Evolutionary conservation across 352 stramenopile species (phyloP).

Genomic region (Phytophthora pinifolia): DNA sequence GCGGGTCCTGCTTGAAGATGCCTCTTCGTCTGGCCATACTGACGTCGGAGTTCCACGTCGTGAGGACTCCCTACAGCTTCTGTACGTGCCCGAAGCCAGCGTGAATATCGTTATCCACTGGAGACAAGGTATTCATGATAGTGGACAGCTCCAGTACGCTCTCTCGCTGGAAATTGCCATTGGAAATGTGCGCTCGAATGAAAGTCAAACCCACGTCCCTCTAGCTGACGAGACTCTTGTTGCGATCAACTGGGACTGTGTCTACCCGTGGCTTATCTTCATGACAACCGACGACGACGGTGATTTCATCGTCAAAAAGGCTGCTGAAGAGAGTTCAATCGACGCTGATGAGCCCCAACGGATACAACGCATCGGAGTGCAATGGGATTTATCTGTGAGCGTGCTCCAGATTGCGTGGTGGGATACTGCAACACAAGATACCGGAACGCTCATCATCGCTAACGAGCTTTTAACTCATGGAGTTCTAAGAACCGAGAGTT

Average conservation of each 20-base stretch:
- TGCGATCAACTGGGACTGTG: conserved; percentile 68
- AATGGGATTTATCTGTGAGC: conserved; percentile 69
- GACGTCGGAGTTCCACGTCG: neutral
- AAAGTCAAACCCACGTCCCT: conserved; percentile 38
- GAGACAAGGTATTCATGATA: conserved; percentile 17
- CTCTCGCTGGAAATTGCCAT: conserved; percentile 58
- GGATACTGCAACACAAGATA: conserved; percentile 59
- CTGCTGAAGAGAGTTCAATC: neutral
- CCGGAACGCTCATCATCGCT: conserved; percentile 44
- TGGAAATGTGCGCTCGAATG: conserved; percentile 19
- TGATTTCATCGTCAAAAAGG: conserved; percentile 4
- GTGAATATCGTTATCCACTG: conserved; percentile 33
- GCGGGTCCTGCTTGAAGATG: conserved; percentile 30
- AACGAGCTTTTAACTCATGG: conserved; percentile 67
- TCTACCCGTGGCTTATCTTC: conserved; percentile 62
- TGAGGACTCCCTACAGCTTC: conserved; percentile 25
- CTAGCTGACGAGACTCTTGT: conserved; percentile 46
- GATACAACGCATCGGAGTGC: conserved; percentile 43
- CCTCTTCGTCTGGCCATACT: neutral
- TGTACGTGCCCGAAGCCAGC: conserved; percentile 28
- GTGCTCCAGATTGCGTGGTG: conserved; percentile 65
- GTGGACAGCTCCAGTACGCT: conserved; percentile 37
- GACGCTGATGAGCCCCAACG: conserved; percentile 2
- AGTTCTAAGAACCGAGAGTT: conserved; percentile 9
- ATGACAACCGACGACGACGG: conserved; percentile 51